Conservation (phyloP, 176 grass and related monocot genomes). For the Bolboschoenus planiculmis region DNA sequence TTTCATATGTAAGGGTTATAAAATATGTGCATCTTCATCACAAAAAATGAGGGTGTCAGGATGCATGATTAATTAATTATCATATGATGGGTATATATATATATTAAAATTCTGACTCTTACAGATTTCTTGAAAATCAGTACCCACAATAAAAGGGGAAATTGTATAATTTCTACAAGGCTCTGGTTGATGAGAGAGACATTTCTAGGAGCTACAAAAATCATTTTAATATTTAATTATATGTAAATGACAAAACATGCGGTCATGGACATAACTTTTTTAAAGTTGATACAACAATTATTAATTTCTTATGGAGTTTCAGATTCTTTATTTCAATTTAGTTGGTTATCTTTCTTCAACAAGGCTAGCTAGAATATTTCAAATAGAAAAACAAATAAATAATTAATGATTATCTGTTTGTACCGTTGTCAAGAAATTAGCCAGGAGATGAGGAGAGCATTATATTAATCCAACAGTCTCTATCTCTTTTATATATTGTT, state of each 20-base stretch:
- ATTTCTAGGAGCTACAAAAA: background rate
- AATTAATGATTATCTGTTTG: background rate
- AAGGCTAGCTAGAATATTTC: background rate
- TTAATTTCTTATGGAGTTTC: background rate
- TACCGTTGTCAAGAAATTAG: constrained; percentile 8
- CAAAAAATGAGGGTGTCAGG: background rate
- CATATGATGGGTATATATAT: background rate
- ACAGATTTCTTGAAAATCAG: background rate
- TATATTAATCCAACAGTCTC: background rate
- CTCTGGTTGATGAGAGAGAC: background rate
- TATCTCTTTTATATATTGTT: background rate
- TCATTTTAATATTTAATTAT: background rate
- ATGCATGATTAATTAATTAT: background rate
- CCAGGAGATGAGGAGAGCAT: background rate
- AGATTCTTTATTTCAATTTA: background rate
- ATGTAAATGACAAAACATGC: background rate
- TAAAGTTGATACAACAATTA: background rate
- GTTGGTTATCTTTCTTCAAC: background rate
- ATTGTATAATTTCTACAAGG: background rate
- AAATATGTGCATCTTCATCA: background rate
- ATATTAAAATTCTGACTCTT: background rate
- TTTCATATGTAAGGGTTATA: background rate
- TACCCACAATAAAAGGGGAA: background rate
- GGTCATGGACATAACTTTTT: background rate
- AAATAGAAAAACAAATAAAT: background rate